Percentiles rank a stretch among this genome's conserved stretches.
These are phyloP conservation scores for Globisporangium abappressorium DNA, from an alignment of 352 stramenopile species.

Conservation along the genomic window DNA sequence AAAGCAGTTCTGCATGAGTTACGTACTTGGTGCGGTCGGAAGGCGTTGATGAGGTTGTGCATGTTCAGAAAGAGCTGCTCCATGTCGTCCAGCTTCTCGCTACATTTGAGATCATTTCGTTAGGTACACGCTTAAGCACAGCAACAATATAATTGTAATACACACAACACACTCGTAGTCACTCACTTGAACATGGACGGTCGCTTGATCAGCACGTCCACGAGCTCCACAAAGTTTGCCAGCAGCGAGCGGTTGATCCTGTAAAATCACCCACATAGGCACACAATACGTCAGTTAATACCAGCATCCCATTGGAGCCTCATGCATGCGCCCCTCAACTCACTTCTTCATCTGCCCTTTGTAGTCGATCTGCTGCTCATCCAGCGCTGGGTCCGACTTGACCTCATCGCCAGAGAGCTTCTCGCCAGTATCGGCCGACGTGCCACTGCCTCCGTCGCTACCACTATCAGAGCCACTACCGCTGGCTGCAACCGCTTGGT, in stretches of 20 bases:
- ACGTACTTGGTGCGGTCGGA: conserved; percentile 72
- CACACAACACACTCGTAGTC: background rate
- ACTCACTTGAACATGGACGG: conserved; percentile 81
- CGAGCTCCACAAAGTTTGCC: conserved; percentile 80
- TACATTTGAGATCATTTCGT: conserved; percentile 14
- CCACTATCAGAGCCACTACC: background rate
- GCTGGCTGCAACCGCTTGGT: background rate
- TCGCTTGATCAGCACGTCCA: conserved; percentile 79
- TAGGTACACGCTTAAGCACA: background rate
- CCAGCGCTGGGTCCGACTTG: conserved; percentile 4
- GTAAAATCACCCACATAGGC: background rate
- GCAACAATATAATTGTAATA: background rate
- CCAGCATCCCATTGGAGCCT: background rate
- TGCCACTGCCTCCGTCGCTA: background rate
- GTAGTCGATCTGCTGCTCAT: conserved; percentile 40
- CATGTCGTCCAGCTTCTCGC: conserved; percentile 81
- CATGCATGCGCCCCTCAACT: background rate
- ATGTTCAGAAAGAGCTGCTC: conserved; percentile 88
- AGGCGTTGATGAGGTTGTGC: conserved; percentile 89
- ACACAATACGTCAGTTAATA: background rate
- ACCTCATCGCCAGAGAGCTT: conserved; percentile 17
- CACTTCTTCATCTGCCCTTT: conserved; percentile 84
- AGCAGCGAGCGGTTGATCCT: conserved; percentile 84
- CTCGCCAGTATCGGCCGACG: conserved; percentile 1
- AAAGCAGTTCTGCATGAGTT: background rate